Evolutionary conservation across 2,329 filamentous ascomycete genomes (phyloP), one percentile per base, ranked within the genome.

Genomic region (Penicillium verrucosum): DNA sequence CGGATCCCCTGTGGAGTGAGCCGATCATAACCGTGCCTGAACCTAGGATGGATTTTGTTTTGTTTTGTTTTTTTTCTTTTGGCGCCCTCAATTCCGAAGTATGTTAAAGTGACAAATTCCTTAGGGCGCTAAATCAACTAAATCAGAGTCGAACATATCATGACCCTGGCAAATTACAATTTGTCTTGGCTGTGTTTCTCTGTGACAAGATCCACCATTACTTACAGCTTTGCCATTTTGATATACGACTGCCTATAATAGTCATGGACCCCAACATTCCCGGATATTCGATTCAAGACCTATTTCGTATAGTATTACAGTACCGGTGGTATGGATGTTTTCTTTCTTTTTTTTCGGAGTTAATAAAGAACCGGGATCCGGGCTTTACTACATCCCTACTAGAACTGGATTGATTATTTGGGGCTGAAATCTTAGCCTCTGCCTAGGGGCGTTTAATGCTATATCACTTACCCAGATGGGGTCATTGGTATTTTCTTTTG

Each of bases 1-100:
- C 54, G 48, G 54, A 56, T 52, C 48, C 48, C 41, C 16, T 44
- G 46, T 43, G 53, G 52, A 44, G 46, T 38, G 38, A 43, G 45
- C 11, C 46, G 46, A 55, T 55, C 53, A 43, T 29, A 21, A 23
- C 18, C 37, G 40, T 52, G 49, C 38, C 49, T 37, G 41, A 27
- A 8, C 12, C 41, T 43, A 52, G 25, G 42, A 54, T 41, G 51
- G 29, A 40, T 1, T 27, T 30, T 42, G 23, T 21, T 2, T n/a
- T n/a, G n/a, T n/a, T n/a, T n/a, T n/a, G n/a, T n/a, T n/a, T n/a
- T 27, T 30, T 42, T 36, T 18, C 18, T 36, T 41, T 36, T 41
- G 25, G 41, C 45, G 50, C 38, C 25, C 37, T 23, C 30, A 14
- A 49, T 37, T 43, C 18, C 10, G 3, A 48, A 16, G 38, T 55